Evolutionary conservation across 179 eudicot species (phyloP).

Genomic region (Nepenthes alata): DNA sequence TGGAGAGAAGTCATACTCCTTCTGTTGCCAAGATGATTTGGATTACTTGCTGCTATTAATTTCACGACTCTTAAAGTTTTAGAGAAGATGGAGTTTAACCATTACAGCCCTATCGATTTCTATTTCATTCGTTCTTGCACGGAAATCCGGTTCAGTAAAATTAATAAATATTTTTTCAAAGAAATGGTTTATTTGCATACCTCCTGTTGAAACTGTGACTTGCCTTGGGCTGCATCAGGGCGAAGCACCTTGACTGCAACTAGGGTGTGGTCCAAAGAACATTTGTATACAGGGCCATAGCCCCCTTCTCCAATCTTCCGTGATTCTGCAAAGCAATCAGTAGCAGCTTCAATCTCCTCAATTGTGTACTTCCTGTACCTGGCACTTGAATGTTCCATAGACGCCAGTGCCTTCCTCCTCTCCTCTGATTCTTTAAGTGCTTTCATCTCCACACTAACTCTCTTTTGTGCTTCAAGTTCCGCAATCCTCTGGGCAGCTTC

Average conservation of each 20-base stretch:
- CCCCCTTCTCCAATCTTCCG: conserved; percentile 37
- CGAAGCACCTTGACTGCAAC: conserved; percentile 35
- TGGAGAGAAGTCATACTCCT: no score
- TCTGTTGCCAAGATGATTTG: no score
- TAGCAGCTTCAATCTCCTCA: conserved; percentile 30
- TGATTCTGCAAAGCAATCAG: conserved; percentile 17
- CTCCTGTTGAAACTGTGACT: conserved; percentile 42
- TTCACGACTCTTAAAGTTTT: no score
- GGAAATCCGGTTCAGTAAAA: not conserved
- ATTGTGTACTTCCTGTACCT: conserved; percentile 26
- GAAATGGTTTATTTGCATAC: conserved; percentile 2
- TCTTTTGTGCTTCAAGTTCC: conserved; percentile 22
- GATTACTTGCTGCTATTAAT: no score
- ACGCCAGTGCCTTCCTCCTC: conserved; percentile 8
- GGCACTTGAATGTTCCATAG: not conserved
- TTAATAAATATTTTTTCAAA: no score
- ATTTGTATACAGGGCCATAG: conserved; percentile 28
- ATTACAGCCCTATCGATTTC: no score
- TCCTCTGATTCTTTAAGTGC: conserved; percentile 19
- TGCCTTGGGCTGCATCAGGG: conserved; percentile 48
- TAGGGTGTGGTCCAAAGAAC: conserved; percentile 26
- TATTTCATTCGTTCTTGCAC: not conserved
- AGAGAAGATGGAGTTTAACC: no score
- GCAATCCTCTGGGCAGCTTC: conserved; percentile 27
- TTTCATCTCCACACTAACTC: conserved; percentile 16